These are phyloP conservation scores for Adansonia rubrostipa DNA, from an alignment of 441 rosid genomes.

Conservation along the genomic window DNA sequence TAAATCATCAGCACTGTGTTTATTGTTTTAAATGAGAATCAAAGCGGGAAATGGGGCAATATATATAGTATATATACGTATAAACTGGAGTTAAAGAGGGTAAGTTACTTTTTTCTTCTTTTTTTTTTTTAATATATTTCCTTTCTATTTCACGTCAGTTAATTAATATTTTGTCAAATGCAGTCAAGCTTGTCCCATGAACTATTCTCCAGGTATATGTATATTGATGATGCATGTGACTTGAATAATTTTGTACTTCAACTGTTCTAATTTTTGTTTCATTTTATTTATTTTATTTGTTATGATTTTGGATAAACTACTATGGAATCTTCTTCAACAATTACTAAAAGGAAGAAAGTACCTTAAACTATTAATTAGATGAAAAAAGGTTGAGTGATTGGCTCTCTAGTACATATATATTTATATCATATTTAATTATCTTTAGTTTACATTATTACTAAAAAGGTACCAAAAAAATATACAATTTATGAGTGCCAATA, in stretches of 20 bases:
- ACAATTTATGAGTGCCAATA: background rate
- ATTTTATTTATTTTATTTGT: background rate
- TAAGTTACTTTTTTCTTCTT: constrained; percentile 32
- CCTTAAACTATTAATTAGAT: constrained; percentile 8
- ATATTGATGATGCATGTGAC: constrained; percentile 22
- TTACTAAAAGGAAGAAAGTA: background rate
- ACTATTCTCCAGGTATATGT: constrained; percentile 28
- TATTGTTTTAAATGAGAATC: constrained; percentile 26
- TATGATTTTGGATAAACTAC: background rate
- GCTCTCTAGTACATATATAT: background rate
- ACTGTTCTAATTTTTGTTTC: background rate
- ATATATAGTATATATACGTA: background rate
- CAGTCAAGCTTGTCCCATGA: constrained; percentile 31
- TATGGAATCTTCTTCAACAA: background rate
- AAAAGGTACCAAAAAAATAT: background rate
- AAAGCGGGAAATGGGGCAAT: constrained; percentile 28
- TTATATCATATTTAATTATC: background rate
- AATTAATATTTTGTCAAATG: constrained; percentile 18
- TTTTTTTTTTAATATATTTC: background rate
- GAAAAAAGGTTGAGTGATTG: constrained; percentile 5
- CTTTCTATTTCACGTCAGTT: constrained; percentile 10
- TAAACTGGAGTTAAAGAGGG: constrained; percentile 29
- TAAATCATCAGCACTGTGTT: constrained; percentile 32
- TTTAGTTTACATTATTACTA: background rate
- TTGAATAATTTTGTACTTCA: constrained; percentile 1